Evolutionary conservation across 1,284 basidiomycete species (phyloP).

Genomic region (Ceratobasidium sp.): DNA sequence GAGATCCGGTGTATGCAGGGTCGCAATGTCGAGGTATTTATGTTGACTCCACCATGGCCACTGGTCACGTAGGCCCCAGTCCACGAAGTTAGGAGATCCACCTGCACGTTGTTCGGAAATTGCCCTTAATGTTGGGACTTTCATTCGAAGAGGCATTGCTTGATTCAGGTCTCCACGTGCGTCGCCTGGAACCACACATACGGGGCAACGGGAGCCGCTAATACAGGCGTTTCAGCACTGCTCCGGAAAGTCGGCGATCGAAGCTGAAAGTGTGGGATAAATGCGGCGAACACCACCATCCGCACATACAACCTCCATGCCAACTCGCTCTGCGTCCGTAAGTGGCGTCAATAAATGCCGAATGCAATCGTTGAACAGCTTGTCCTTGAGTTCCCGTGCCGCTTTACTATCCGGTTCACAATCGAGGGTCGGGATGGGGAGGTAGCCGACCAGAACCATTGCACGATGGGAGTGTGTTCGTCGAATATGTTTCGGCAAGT

Average conservation of each 20-base stretch:
- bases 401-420: not conserved
- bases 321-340: conserved; percentile 15
- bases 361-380: conserved; percentile 42
- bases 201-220: conserved; percentile 8
- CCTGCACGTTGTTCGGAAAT: not conserved
- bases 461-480: conserved; percentile 14
- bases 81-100: not conserved
- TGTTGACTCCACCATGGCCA: not conserved
- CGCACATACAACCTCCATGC: conserved; percentile 37
- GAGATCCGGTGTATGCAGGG: conserved; percentile 50
- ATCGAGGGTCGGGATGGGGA: conserved; percentile 28
- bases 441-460: conserved; percentile 40
- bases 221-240: conserved; percentile 34
- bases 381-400: not conserved
- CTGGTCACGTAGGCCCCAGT: conserved; percentile 19
- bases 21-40: not conserved
- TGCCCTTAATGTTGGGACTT: not conserved
- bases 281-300: conserved; percentile 36
- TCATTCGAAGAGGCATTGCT: not conserved
- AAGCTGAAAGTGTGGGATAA: conserved; percentile 39
- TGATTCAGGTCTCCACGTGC: conserved; percentile 4
- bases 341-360: conserved; percentile 20
- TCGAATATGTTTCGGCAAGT: conserved; percentile 39
- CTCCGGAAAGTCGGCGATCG: conserved; percentile 42
- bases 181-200: conserved; percentile 16